phyloP scores from a whole-genome alignment of 2,329 filamentous ascomycete species.

The Stemphylium lycopersici region DNA sequence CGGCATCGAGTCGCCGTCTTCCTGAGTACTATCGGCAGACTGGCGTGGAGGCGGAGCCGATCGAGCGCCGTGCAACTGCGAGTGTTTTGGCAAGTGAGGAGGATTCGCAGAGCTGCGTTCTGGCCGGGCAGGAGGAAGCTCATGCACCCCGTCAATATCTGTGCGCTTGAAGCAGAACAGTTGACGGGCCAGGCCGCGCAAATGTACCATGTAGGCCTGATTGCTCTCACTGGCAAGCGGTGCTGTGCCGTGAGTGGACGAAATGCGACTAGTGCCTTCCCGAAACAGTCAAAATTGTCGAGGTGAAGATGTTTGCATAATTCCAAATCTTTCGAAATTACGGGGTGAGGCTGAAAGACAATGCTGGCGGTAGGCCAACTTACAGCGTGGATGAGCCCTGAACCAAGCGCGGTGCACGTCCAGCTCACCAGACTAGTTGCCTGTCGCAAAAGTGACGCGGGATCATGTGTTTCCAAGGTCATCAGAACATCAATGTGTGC shows the following conservation, averaged over 20 bases:
- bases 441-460: constrained; percentile 19
- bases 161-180: constrained; percentile 12
- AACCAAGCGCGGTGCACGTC: background rate
- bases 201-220: constrained; percentile 6
- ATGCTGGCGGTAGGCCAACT: background rate
- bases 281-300: background rate
- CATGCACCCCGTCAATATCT: constrained; percentile 14
- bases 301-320: constrained; percentile 6
- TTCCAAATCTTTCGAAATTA: background rate
- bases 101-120: background rate
- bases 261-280: constrained; percentile 3
- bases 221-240: constrained; percentile 6
- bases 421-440: background rate
- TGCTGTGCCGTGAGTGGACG: constrained; percentile 2
- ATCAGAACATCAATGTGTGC: background rate
- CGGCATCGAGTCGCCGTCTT: constrained; percentile 8
- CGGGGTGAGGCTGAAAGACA: background rate
- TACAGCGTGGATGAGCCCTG: background rate
- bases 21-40: background rate
- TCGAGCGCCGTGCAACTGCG: background rate
- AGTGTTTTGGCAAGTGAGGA: background rate
- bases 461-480: constrained; percentile 4
- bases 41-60: background rate
- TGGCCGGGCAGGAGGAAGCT: constrained; percentile 7
- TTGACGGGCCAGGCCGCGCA: background rate